Base-by-base conservation (phyloP, 83 land plant genomes). In the Picea abies region DNA sequence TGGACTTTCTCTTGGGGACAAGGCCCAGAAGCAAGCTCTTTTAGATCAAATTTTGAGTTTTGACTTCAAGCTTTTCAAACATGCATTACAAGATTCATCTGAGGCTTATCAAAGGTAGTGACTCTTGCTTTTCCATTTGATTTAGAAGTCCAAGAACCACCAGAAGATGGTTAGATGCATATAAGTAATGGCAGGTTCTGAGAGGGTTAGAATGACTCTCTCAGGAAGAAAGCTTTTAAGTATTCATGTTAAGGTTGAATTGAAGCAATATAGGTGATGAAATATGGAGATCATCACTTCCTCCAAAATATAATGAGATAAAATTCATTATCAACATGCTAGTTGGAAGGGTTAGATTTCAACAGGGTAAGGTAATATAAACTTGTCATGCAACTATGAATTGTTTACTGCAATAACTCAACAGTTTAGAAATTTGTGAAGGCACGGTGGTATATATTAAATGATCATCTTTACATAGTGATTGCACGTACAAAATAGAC, bases 11-110 rank as follows among this genome's bases (percentile, higher is more conserved):
- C 79, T 60, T 73, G 94, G 92, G 12, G 88, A 89, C 29, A 90
- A 92, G 81, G 73, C 47, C 19, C 87, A 92, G 60, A 88, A 84
- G n/a, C n/a, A n/a, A n/a, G n/a, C n/a, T n/a, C n/a, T n/a, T n/a
- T n/a, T n/a, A n/a, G n/a, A n/a, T n/a, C 84, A 90, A 61, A 82
- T 92, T 80, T 76, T 78, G 3, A 78, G 78, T 25, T 73, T 92
- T 2, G 87, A 92, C 72, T 85, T 89, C 20, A 85, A 78, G 32
- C 83, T 88, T 79, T 85, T 92, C 76, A 90, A 87, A 90, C 86
- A 82, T 63, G 91, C 91, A 20, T 10, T 92, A 63, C 80, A 80
- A 49, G 60, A 32, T 49, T 49, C 60, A 22, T 44, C 58, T 22
- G 60, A 26, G 23, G 14, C 78, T 47, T 75, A 49, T 49, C 29